Evolutionary conservation across 2,329 filamentous ascomycete genomes (phyloP), one percentile per base, ranked within the genome.

Genomic region (Sporothrix inflata): DNA sequence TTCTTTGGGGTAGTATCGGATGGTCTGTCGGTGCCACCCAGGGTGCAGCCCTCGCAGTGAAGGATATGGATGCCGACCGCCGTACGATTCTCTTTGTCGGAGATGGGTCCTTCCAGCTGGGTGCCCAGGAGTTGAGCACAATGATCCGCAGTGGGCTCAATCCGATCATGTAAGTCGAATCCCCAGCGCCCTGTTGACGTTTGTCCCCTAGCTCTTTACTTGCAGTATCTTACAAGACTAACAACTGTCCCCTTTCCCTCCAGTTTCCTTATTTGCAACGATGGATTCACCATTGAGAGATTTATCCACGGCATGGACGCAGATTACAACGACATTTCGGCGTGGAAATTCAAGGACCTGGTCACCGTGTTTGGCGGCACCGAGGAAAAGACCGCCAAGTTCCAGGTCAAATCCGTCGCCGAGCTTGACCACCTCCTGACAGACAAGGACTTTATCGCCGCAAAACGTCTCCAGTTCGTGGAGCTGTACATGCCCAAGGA

Each of bases 241-340:
- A 49, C 49, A 19, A 14, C 66, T 49, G 4, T 40, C 34, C 1
- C 45, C 47, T 4, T 68, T n/a, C 2, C 38, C 21, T 47, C 7
- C 71, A 89, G 88, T 74, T 95, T 97, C 79, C 86, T 96, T 74
- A 91, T 97, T 76, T 94, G 92, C 85, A 97, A 97, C 79, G 89
- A 94, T 53, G 94, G 94, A 12, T 97, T 92, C 82, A 96, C 94
- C 11, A 96, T 97, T 79, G 94, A 97, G 82, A 89, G 94, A 40
- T 92, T 89, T 80, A 97, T 97, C 77, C 94, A 97, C 81, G 93
- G 93, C 70, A 91, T 91, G 89, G 85, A 94, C 9, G 92, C 88
- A 42, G 80, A 79, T 34, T 97, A 97, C 84, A 97, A 97, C 78
- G 92, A 97, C 78, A 90, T 97, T 72, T 85, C 88, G 73, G 80